These are phyloP conservation scores for Taphrina populina DNA, from an alignment of 1,139 yeast genomes.

Conservation along the genomic window DNA sequence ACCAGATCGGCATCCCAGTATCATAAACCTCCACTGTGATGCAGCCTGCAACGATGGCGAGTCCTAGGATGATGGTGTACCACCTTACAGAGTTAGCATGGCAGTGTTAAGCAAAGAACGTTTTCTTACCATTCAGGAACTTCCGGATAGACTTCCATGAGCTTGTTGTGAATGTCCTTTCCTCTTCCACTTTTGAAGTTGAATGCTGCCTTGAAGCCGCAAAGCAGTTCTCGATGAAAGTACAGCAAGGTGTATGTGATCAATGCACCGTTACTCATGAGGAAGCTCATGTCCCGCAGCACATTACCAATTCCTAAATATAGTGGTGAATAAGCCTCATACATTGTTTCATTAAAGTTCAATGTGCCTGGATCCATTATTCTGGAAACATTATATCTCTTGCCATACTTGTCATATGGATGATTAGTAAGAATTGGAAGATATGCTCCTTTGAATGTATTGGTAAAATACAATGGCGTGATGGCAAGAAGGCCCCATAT, in stretches of 20 bases:
- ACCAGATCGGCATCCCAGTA: constrained; percentile 43
- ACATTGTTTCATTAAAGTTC: constrained; percentile 51
- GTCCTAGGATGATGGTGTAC: constrained; percentile 53
- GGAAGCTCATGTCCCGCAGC: constrained; percentile 13
- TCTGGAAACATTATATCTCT: constrained; percentile 49
- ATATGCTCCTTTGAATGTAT: constrained; percentile 33
- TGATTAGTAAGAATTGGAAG: constrained; percentile 47
- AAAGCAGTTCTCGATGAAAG: constrained; percentile 63
- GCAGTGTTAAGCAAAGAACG: not conserved
- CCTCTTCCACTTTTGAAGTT: constrained; percentile 40
- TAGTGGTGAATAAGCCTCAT: constrained; percentile 58
- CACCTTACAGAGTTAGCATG: constrained; percentile 53
- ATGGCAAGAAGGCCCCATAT: constrained; percentile 3
- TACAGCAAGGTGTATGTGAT: constrained; percentile 61
- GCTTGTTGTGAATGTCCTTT: constrained; percentile 63
- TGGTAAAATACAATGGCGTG: constrained; percentile 52
- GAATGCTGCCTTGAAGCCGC: constrained; percentile 55
- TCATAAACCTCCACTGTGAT: constrained; percentile 52
- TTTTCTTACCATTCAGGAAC: constrained; percentile 53
- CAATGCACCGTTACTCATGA: constrained; percentile 15
- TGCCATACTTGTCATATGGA: constrained; percentile 55
- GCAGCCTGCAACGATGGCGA: constrained; percentile 54
- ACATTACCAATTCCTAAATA: constrained; percentile 53
- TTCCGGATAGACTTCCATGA: constrained; percentile 59
- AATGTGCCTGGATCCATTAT: constrained; percentile 51